Evolutionary conservation across 495 filamentous ascomycete species (phyloP).

Genomic region (Penicillium macrosclerotiorum): DNA sequence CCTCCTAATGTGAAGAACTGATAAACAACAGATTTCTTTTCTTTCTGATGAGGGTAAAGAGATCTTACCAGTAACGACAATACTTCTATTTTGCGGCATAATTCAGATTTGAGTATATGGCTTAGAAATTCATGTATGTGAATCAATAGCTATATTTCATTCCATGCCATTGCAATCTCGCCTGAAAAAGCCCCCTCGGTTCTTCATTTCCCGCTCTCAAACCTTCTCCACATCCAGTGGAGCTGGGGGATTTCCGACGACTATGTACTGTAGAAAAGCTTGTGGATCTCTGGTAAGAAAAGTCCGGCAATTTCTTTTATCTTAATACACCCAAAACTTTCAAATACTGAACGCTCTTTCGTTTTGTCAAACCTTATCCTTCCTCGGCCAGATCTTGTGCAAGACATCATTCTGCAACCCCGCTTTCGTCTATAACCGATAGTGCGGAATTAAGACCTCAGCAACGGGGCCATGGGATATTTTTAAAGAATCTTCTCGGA

Average conservation of each 20-base stretch:
- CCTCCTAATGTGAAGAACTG: conserved; percentile 36
- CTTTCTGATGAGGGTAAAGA: neutral
- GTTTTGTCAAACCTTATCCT: too few species aligned
- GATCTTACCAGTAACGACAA: conserved; percentile 26
- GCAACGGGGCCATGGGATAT: neutral
- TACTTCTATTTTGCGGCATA: conserved; percentile 19
- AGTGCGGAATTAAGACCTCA: conserved; percentile 2
- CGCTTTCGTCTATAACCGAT: neutral
- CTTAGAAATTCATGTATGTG: too few species aligned
- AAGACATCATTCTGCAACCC: neutral
- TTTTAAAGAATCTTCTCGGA: too few species aligned
- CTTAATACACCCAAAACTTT: too few species aligned
- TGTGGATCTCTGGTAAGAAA: too few species aligned
- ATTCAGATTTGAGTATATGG: too few species aligned
- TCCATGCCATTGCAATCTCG: too few species aligned
- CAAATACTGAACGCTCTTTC: too few species aligned
- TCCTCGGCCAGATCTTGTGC: conserved; percentile 1
- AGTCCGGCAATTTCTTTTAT: too few species aligned
- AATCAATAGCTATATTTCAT: too few species aligned
- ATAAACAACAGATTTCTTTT: neutral
- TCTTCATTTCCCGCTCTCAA: neutral
- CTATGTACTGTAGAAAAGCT: too few species aligned
- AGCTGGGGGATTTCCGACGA: conserved; percentile 27
- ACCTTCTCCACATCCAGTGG: conserved; percentile 18
- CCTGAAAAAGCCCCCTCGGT: neutral